Evolutionary conservation across 768 basidiomycete genomes (phyloP).

Genomic region (Trametes elegans): DNA sequence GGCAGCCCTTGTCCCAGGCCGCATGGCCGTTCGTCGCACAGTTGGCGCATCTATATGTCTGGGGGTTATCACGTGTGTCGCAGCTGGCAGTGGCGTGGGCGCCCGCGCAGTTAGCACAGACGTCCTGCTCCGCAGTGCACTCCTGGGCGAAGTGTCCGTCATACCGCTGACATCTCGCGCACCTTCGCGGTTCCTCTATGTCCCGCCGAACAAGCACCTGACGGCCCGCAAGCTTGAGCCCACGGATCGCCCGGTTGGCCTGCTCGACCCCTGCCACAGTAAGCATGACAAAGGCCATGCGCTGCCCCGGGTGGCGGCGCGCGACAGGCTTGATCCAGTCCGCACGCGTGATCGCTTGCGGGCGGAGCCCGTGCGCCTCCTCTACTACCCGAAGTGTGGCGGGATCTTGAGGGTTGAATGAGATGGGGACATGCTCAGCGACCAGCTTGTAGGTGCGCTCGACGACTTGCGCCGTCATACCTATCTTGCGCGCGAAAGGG

Average conservation of each 20-base stretch:
- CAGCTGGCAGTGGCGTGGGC: slow-evolving; percentile 25
- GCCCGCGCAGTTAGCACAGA: slow-evolving; percentile 22
- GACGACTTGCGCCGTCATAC: not conserved
- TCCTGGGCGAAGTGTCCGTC: slow-evolving; percentile 18
- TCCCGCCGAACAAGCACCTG: slow-evolving; percentile 16
- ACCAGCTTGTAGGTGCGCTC: slow-evolving; percentile 9
- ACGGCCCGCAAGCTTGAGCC: slow-evolving; percentile 21
- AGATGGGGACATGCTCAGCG: not conserved
- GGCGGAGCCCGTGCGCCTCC: not conserved
- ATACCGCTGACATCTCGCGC: slow-evolving; percentile 29
- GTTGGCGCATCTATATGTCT: slow-evolving; percentile 20
- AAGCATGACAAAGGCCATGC: slow-evolving; percentile 26
- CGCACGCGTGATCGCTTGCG: not conserved
- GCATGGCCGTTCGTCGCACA: slow-evolving; percentile 33
- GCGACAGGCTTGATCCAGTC: slow-evolving; percentile 30
- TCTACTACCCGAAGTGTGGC: not conserved
- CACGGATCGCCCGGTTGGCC: slow-evolving; percentile 29
- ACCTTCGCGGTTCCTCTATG: slow-evolving; percentile 24
- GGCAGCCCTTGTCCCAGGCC: slow-evolving; percentile 29
- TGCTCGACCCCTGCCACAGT: slow-evolving; percentile 15
- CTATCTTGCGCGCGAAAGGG: slow-evolving; percentile 6
- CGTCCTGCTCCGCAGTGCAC: slow-evolving; percentile 12
- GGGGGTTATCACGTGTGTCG: not conserved
- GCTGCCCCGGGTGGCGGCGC: slow-evolving; percentile 18
- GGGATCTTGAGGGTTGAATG: not conserved